Evolutionary conservation across 2,329 filamentous ascomycete species (phyloP).

Genomic region (Hypoxylon sp.): DNA sequence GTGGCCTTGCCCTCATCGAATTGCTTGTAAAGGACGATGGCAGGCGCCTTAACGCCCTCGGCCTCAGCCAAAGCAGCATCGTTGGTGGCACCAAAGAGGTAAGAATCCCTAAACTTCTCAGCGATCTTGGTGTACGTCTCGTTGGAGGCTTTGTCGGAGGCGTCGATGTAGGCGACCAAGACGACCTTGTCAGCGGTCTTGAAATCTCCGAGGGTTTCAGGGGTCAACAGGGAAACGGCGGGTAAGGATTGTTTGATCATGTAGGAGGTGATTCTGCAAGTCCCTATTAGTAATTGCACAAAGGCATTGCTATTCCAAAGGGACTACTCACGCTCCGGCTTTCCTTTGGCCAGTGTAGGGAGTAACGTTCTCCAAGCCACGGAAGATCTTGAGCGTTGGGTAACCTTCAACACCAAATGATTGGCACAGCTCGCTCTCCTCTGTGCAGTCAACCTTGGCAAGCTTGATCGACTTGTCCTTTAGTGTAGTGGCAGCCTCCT

Average conservation of each 20-base stretch:
- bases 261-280: conserved; percentile 76
- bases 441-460: conserved; percentile 94
- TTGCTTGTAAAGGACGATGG: conserved; percentile 94
- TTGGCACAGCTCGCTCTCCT: conserved; percentile 91
- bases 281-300: conserved; percentile 34
- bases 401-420: conserved; percentile 94
- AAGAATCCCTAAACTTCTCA: conserved; percentile 85
- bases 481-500: conserved; percentile 84
- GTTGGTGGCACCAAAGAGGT: conserved; percentile 89
- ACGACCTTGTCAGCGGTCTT: conserved; percentile 99
- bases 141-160: conserved; percentile 86
- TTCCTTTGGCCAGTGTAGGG: conserved; percentile 93
- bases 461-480: conserved; percentile 91
- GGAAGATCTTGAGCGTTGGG: conserved; percentile 99
- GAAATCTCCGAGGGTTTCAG: conserved; percentile 91
- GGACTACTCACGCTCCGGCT: conserved; percentile 73
- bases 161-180: conserved; percentile 86
- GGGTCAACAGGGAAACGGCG: conserved; percentile 84
- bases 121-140: conserved; percentile 83
- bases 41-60: conserved; percentile 88
- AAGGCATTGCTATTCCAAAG: neutral
- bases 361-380: conserved; percentile 82
- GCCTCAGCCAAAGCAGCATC: conserved; percentile 88
- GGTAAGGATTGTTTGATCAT: conserved; percentile 99
- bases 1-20: conserved; percentile 96